phyloP scores from a whole-genome alignment of 768 basidiomycete species.

The Hericium erinaceus region DNA sequence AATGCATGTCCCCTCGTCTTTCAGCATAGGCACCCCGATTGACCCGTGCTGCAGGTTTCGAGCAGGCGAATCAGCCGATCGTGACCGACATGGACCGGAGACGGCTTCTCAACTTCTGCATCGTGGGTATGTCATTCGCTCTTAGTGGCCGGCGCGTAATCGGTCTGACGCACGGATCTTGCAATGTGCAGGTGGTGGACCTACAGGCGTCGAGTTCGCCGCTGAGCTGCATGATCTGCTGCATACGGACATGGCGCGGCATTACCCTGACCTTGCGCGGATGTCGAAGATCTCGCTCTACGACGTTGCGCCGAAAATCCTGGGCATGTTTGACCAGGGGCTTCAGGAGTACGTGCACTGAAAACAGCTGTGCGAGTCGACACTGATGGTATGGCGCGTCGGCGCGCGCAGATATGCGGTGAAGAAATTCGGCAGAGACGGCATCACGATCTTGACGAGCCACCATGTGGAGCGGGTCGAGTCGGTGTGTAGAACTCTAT shows the following conservation, averaged over 20 bases:
- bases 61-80: slow-evolving; percentile 77
- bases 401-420: slow-evolving; percentile 45
- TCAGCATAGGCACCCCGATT: too few relatives aligned
- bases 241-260: slow-evolving; percentile 48
- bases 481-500: slow-evolving; percentile 27
- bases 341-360: slow-evolving; percentile 38
- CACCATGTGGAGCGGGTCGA: slow-evolving; percentile 69
- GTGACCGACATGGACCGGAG: slow-evolving; percentile 66
- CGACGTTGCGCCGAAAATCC: slow-evolving; percentile 72
- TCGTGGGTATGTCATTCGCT: slow-evolving; percentile 52
- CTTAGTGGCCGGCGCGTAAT: neutral
- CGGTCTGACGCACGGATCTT: slow-evolving; percentile 1
- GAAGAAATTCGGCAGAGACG: slow-evolving; percentile 63
- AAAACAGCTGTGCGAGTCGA: slow-evolving; percentile 9
- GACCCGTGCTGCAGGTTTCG: slow-evolving; percentile 44
- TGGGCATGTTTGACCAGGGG: slow-evolving; percentile 63
- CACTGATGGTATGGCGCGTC: slow-evolving; percentile 1
- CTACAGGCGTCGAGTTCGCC: slow-evolving; percentile 75
- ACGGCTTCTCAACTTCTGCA: slow-evolving; percentile 75
- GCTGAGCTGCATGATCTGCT: slow-evolving; percentile 77
- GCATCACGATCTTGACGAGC: slow-evolving; percentile 61
- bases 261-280: slow-evolving; percentile 56
- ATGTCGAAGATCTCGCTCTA: slow-evolving; percentile 69
- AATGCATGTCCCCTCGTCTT: slow-evolving; percentile 35
- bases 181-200: slow-evolving; percentile 48